phyloP scores from a whole-genome alignment of 805 yeast species.

The Wickerhamomyces canadensis region DNA sequence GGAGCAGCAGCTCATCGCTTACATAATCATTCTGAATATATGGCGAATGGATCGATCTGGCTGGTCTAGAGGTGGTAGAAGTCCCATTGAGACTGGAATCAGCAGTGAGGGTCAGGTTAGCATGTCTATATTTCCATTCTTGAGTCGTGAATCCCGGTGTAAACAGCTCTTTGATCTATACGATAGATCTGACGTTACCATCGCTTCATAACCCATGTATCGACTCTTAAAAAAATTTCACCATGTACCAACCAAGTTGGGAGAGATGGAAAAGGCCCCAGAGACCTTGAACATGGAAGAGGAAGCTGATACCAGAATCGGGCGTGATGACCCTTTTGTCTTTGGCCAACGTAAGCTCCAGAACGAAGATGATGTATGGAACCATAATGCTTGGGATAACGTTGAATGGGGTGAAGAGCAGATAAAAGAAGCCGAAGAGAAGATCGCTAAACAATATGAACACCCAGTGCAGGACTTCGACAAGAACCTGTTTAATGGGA shows the following conservation, averaged over 20 bases:
- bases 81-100: no score
- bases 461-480: constrained; percentile 87
- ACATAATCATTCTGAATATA: no score
- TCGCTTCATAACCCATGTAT: neutral
- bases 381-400: constrained; percentile 92
- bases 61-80: neutral
- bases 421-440: constrained; percentile 62
- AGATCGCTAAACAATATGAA: constrained; percentile 69
- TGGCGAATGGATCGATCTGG: no score
- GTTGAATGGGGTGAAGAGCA: constrained; percentile 98
- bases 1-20: neutral
- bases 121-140: no score
- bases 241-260: neutral
- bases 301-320: constrained; percentile 45
- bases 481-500: constrained; percentile 66
- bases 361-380: constrained; percentile 77
- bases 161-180: no score
- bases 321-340: constrained; percentile 84
- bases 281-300: constrained; percentile 1
- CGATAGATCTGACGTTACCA: no score
- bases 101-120: no score
- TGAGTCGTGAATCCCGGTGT: no score
- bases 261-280: no score
- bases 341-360: constrained; percentile 83
- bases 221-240: constrained; percentile 1